Evolutionary conservation across 192 early-diverging fungal species (phyloP).

Genomic region (Coemansia sp.): DNA sequence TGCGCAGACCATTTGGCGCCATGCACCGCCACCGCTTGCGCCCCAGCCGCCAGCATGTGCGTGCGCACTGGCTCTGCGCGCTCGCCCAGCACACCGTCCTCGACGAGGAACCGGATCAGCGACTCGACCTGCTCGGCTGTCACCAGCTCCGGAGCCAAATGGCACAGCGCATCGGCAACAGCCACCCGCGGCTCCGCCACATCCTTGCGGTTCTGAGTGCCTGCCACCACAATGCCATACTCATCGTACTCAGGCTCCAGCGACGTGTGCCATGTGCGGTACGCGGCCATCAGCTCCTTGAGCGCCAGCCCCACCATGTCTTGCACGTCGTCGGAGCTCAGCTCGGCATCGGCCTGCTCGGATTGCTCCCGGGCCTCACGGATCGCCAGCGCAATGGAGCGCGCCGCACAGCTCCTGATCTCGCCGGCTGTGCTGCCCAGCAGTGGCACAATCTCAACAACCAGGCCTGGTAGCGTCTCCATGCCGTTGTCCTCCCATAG

Average conservation of each 20-base stretch:
- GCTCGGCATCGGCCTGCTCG: neutral
- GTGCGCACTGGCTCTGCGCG: constrained; percentile 74
- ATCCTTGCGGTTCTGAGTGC: constrained; percentile 80
- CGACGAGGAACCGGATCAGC: constrained; percentile 80
- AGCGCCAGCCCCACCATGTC: constrained; percentile 19
- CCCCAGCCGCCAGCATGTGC: constrained; percentile 84
- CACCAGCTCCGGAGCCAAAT: constrained; percentile 65
- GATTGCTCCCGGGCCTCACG: constrained; percentile 5
- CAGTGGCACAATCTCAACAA: constrained; percentile 31
- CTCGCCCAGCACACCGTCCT: constrained; percentile 86
- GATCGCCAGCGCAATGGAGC: constrained; percentile 24
- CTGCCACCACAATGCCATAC: constrained; percentile 86
- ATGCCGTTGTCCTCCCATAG: constrained; percentile 53
- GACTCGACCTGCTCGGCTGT: constrained; percentile 55
- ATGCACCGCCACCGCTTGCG: constrained; percentile 71
- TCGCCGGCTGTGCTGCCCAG: constrained; percentile 23
- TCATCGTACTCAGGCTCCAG: constrained; percentile 88
- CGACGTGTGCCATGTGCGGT: constrained; percentile 59
- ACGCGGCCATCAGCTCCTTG: constrained; percentile 24
- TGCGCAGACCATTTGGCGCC: constrained; percentile 68
- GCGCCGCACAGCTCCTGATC: constrained; percentile 34
- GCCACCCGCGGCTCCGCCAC: constrained; percentile 79
- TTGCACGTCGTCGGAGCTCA: constrained; percentile 1
- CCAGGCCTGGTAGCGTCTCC: constrained; percentile 29
- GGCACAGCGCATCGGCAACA: constrained; percentile 72